Evolutionary conservation across 2,329 filamentous ascomycete genomes (phyloP), one percentile per base, ranked within the genome.

Genomic region (Cladosporium sp.): DNA sequence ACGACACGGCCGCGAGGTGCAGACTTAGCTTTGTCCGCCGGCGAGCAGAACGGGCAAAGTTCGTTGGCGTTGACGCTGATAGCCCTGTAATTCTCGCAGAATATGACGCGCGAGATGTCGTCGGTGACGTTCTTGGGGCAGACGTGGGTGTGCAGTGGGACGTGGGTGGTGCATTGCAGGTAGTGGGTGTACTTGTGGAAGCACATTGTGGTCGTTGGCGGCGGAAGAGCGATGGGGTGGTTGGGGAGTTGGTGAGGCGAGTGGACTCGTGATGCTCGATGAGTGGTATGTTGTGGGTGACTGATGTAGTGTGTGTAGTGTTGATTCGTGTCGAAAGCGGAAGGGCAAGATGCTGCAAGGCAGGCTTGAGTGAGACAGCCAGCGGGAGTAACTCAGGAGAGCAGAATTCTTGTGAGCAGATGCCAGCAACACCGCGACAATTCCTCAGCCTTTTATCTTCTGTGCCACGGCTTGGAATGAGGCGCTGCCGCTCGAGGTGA

Each of bases 121-220:
- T 67, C 61, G 14, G 55, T 65, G 51, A 67, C 51, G 60, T 70
- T 70, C 60, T 69, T 69, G 2, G 63, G 63, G 50, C 69, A 71
- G 45, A 67, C 63, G 56, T 71, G 67, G 4, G 67, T 70, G 59
- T 70, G 68, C 39, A 72, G 67, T 1, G 68, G 66, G 5, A 70
- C 58, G 55, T 69, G 67, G 19, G 63, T 51, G 15, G 54, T 59
- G 61, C 69, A 70, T 25, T 63, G 59, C 11, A 58, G 52, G 62
- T 66, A 70, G 59, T 72, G 69, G 12, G 69, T 72, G 64, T 72
- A 70, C 50, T 66, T 64, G 65, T 70, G 69, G 63, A 66, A 69
- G 59, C 69, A 71, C 69, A 71, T 70, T 47, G 5, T 38, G 39
- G 17, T 49, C 6, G 34, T 12, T 51, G 17, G 11, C 25, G 19